Conservation (phyloP, 2,329 filamentous ascomycete species). For the Nemania serpens region DNA sequence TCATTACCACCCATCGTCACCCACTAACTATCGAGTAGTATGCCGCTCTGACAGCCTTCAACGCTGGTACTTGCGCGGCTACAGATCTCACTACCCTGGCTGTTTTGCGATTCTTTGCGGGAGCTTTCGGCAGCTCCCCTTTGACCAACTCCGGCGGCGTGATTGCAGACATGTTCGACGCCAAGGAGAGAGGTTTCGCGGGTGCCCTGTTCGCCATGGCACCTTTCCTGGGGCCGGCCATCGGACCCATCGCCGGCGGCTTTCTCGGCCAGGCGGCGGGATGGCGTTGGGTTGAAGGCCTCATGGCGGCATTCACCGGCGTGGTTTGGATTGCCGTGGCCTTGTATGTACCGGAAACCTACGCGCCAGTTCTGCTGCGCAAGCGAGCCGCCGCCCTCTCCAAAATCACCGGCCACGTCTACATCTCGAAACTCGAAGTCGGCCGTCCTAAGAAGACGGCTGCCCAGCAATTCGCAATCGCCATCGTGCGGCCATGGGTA, state of each 20-base stretch:
- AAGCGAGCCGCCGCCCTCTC: constrained; percentile 57
- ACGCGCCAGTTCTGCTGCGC: constrained; percentile 61
- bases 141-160: constrained; percentile 62
- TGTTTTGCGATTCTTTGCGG: constrained; percentile 64
- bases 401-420: constrained; percentile 58
- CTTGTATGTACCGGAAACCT: constrained; percentile 63
- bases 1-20: not conserved
- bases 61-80: constrained; percentile 58
- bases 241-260: constrained; percentile 68
- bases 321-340: constrained; percentile 60
- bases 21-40: constrained; percentile 42
- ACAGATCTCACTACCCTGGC: constrained; percentile 59
- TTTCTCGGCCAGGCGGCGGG: constrained; percentile 67
- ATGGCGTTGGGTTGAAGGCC: constrained; percentile 73
- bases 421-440: constrained; percentile 57
- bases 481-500: constrained; percentile 68
- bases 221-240: constrained; percentile 68
- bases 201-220: constrained; percentile 68
- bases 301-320: constrained; percentile 68
- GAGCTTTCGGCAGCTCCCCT: constrained; percentile 60
- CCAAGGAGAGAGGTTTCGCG: constrained; percentile 57
- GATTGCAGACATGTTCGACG: constrained; percentile 63
- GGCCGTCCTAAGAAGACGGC: constrained; percentile 49
- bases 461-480: constrained; percentile 59
- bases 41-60: constrained; percentile 60